phyloP scores from a whole-genome alignment of 352 stramenopile species.

The Globisporangium ultimum region DNA sequence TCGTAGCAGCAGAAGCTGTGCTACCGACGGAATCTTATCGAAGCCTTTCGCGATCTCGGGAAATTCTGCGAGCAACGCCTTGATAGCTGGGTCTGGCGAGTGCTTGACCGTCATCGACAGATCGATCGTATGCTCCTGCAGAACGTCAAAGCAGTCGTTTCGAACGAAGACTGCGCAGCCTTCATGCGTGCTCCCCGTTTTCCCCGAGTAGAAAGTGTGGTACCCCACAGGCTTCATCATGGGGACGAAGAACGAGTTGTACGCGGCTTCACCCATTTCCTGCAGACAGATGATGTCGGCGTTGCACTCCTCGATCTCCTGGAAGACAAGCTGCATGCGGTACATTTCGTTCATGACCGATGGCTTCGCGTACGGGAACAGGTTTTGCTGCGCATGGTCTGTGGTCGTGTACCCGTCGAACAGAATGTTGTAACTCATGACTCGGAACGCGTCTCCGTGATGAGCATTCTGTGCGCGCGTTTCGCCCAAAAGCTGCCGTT shows the following conservation, averaged over 20 bases:
- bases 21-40: constrained; percentile 55
- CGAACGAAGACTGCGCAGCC: constrained; percentile 60
- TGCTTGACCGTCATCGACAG: constrained; percentile 31
- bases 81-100: constrained; percentile 28
- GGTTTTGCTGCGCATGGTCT: constrained; percentile 39
- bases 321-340: constrained; percentile 68
- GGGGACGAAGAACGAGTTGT: constrained; percentile 49
- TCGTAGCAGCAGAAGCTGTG: constrained; percentile 50
- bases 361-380: constrained; percentile 59
- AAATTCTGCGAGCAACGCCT: constrained; percentile 41
- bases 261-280: constrained; percentile 66
- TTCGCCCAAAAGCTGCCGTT: constrained; percentile 21
- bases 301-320: constrained; percentile 66
- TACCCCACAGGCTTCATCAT: constrained; percentile 53
- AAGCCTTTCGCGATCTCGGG: constrained; percentile 54
- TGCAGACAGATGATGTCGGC: constrained; percentile 68
- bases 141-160: constrained; percentile 36
- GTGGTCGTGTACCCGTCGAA: constrained; percentile 72
- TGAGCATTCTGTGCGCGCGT: constrained; percentile 12
- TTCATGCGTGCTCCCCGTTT: constrained; percentile 68
- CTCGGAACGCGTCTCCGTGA: constrained; percentile 32
- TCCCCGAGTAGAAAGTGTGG: constrained; percentile 50
- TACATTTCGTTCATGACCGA: constrained; percentile 55
- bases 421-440: constrained; percentile 85
- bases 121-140: constrained; percentile 42